Evolutionary conservation across 179 eudicot genomes (phyloP).

Genomic region (Silene vulgaris): DNA sequence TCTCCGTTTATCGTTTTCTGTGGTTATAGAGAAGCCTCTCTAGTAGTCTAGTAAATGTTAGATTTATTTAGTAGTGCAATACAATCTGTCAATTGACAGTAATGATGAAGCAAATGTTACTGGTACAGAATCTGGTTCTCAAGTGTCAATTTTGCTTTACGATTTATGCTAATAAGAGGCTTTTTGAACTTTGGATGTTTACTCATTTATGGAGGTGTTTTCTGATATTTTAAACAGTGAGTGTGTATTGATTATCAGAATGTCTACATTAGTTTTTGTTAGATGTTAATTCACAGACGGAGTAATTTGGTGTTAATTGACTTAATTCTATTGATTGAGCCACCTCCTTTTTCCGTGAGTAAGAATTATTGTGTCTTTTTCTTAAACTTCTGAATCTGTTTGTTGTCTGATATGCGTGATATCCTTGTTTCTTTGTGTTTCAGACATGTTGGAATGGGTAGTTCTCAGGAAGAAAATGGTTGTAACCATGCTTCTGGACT

Average conservation of each 20-base stretch:
- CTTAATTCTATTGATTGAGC: neutral
- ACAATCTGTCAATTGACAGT: neutral
- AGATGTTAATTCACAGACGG: neutral
- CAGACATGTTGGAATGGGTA: conserved; percentile 51
- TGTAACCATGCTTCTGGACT: conserved; percentile 27
- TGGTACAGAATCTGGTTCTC: too few species aligned
- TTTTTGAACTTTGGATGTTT: too few species aligned
- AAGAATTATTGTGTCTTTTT: neutral
- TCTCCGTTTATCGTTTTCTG: neutral
- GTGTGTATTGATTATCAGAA: too few species aligned
- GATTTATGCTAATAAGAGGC: too few species aligned
- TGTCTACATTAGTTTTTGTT: neutral
- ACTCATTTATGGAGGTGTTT: too few species aligned
- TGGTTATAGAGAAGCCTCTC: conserved; percentile 7
- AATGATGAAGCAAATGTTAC: too few species aligned
- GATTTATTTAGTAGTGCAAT: conserved; percentile 2
- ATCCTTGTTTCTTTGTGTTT: conserved; percentile 24
- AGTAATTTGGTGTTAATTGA: neutral
- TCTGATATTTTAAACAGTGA: too few species aligned
- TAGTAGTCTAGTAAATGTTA: conserved; percentile 1
- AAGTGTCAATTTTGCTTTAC: neutral
- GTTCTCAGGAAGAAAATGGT: conserved; percentile 30
- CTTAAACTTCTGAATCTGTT: neutral
- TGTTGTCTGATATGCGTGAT: conserved; percentile 1
- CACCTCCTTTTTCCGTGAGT: neutral